A percentile compares a stretch with the other conserved stretches of the same genome.
phyloP scores from a whole-genome alignment of 2,329 filamentous ascomycete species.

The Hypoxylon sp. region DNA sequence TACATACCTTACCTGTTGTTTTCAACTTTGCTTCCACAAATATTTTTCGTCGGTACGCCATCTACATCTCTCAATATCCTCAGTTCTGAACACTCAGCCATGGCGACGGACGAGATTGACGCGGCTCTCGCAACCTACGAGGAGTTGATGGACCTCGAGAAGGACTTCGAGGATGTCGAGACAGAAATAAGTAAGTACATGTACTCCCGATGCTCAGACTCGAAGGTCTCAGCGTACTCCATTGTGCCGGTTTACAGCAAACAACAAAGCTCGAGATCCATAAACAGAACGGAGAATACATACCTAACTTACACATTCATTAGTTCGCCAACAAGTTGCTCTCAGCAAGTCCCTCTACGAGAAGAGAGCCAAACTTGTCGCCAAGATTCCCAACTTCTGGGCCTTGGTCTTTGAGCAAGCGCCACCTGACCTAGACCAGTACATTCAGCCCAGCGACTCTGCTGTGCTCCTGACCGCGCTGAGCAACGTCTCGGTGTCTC shows the following conservation, averaged over 20 bases:
- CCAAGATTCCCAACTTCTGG: conserved; percentile 91
- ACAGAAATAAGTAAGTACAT: conserved; percentile 80
- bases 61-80: neutral
- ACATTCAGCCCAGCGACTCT: conserved; percentile 85
- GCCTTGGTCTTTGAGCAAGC: conserved; percentile 90
- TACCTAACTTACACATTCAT: conserved; percentile 36
- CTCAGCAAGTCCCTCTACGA: conserved; percentile 79
- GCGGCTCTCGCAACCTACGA: conserved; percentile 71
- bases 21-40: conserved; percentile 1
- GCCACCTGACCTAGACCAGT: conserved; percentile 87
- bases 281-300: conserved; percentile 2
- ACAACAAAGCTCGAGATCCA: neutral
- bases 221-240: neutral
- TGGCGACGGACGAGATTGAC: conserved; percentile 43
- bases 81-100: conserved; percentile 24
- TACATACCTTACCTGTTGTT: neutral
- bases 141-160: conserved; percentile 83
- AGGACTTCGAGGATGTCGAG: conserved; percentile 86
- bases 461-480: conserved; percentile 78
- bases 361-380: conserved; percentile 78
- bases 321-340: conserved; percentile 80
- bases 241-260: conserved; percentile 16
- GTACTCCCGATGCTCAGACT: conserved; percentile 53
- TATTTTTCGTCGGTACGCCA: neutral
- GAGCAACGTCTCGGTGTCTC: conserved; percentile 76